These are phyloP conservation scores for Shiraia sp. DNA, from an alignment of 2,329 filamentous ascomycete species.

Conservation along the genomic window DNA sequence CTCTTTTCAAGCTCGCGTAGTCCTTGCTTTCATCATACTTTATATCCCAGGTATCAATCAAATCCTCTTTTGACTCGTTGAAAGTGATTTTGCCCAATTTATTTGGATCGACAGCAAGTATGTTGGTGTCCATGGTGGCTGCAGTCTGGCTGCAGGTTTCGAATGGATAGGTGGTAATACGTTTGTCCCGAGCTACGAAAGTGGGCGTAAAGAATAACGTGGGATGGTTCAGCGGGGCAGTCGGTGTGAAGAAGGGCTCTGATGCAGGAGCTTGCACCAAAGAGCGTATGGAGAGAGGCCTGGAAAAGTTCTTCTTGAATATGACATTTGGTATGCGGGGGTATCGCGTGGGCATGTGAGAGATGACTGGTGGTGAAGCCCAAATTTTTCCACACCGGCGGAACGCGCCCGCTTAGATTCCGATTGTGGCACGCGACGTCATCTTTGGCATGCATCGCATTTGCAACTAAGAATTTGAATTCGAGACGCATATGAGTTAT, in stretches of 20 bases:
- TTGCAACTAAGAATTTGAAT: too few relatives aligned
- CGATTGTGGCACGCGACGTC: slow-evolving; percentile 30
- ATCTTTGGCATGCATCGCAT: too few relatives aligned
- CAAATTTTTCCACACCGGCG: slow-evolving; percentile 34
- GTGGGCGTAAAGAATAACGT: slow-evolving; percentile 3
- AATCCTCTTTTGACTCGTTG: slow-evolving; percentile 27
- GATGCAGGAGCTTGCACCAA: slow-evolving; percentile 32
- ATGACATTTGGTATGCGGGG: slow-evolving; percentile 42
- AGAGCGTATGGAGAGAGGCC: slow-evolving; percentile 16
- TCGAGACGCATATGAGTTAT: too few relatives aligned
- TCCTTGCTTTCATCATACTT: slow-evolving; percentile 48
- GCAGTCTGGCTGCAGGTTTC: slow-evolving; percentile 3
- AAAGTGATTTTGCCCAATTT: slow-evolving; percentile 46
- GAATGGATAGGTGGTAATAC: background rate
- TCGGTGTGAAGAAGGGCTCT: slow-evolving; percentile 11
- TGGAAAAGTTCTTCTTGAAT: slow-evolving; percentile 14
- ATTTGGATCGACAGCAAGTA: slow-evolving; percentile 47
- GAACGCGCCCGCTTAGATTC: slow-evolving; percentile 21
- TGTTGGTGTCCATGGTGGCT: slow-evolving; percentile 42
- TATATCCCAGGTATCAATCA: slow-evolving; percentile 43
- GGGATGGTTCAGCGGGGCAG: slow-evolving; percentile 31
- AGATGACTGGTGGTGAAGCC: slow-evolving; percentile 28
- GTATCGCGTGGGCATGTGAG: slow-evolving; percentile 35
- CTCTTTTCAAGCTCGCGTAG: slow-evolving; percentile 61
- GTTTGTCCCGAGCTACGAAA: background rate